Base-by-base conservation (phyloP, 768 basidiomycete genomes). In the Leccinellum luteum region DNA sequence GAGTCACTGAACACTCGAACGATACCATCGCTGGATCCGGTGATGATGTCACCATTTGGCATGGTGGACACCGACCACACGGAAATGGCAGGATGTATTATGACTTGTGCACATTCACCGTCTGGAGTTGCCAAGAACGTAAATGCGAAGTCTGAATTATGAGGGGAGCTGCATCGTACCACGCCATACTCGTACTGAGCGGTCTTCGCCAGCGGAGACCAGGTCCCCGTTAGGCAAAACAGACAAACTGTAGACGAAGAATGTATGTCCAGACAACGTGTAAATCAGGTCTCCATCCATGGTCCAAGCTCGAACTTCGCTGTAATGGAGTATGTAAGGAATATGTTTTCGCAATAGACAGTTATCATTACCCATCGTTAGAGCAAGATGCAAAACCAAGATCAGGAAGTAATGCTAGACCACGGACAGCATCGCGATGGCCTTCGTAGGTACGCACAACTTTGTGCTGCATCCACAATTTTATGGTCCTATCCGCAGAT, bases 401-500 rank as follows among this genome's bases (percentile, higher is more conserved):
- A 68, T 93, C 89, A 14, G 88, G 85, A 25, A 95, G 78, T 52
- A 90, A 71, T 2, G 89, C 85, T 32, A 99, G 74, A 6, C 87
- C 90, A 60, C 97, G 86, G 17, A 99, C 96, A 45, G 93, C 93
- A 66, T 96, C 94, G 60, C 81, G 85, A 72, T 99, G 97, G 3
- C 95, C 96, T 35, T 79, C 78, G 69, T 85, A 98, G 10, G 87
- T 92, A 45, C 84, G 83, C 10, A 93, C 61, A 25, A 74, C 76
- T 72, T 92, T 91, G 71, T 90, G 85, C 62, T 86, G 80, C 52
- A 84, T 75, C 91, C 94, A 98, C 21, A 94, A 77, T 65, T 88
- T 91, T 72, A 99, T 95, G 21, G 89, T 89, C 75, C 88, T 95
- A 75, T 99, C 97, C 48, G 97, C 97, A 30, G 96, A 96, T 49